Conservation (phyloP, 176 grass and related monocot species). For the Carex cristatella region DNA sequence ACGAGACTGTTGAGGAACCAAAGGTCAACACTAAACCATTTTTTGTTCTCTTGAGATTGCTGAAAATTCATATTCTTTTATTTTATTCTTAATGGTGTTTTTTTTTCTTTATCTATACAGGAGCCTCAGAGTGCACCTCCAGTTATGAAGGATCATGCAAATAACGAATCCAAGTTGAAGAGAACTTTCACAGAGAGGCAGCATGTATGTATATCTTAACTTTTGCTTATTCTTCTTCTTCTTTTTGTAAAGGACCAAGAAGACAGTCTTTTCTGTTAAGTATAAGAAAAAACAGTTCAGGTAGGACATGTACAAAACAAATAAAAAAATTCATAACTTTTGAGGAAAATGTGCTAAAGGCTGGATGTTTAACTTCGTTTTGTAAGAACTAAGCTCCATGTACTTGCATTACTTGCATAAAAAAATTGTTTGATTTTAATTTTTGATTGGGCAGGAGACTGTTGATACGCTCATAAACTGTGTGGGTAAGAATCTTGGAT, state of each 20-base stretch:
- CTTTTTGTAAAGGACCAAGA: not conserved
- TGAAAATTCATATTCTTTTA: not conserved
- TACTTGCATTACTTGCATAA: not conserved
- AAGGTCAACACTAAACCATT: not conserved
- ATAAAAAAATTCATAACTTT: not conserved
- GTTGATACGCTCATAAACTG: constrained; percentile 78
- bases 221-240: not conserved
- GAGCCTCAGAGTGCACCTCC: constrained; percentile 96
- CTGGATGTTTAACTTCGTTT: not conserved
- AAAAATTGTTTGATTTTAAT: not conserved
- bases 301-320: not conserved
- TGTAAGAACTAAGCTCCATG: not conserved
- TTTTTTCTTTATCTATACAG: constrained; percentile 36
- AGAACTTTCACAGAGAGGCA: constrained; percentile 63
- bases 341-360: not conserved
- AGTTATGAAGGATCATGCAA: constrained; percentile 65
- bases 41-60: not conserved
- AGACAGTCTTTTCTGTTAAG: not conserved
- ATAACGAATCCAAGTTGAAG: constrained; percentile 56
- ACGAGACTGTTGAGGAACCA: constrained; percentile 25
- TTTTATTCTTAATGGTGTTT: constrained; percentile 3
- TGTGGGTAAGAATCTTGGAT: constrained; percentile 75
- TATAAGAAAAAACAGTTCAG: not conserved
- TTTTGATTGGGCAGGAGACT: constrained; percentile 52
- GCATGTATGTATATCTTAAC: constrained; percentile 41